Percentiles rank a stretch among this genome's conserved stretches.
Evolutionary conservation across 306 rosid genomes (phyloP).

Genomic region (Inga leiocalycina): DNA sequence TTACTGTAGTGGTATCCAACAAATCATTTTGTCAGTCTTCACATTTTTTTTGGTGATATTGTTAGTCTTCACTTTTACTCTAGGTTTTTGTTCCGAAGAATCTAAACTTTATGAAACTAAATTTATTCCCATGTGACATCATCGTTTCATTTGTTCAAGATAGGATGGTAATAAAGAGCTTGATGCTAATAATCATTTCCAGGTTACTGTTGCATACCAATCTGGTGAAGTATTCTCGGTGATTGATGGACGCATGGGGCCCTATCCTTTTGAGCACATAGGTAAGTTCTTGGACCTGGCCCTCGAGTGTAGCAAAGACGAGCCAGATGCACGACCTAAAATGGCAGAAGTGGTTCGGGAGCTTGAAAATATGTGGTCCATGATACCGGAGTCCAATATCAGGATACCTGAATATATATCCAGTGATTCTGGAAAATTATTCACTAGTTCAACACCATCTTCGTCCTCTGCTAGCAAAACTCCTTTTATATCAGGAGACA

Average conservation of each 20-base stretch:
- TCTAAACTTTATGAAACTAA: too few relatives aligned
- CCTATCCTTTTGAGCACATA: conserved; percentile 76
- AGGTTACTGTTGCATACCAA: conserved; percentile 70
- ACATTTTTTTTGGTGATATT: too few relatives aligned
- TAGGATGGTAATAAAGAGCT: neutral
- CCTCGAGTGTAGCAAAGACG: conserved; percentile 70
- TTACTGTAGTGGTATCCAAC: too few relatives aligned
- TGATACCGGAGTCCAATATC: conserved; percentile 67
- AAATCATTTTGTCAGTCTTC: too few relatives aligned
- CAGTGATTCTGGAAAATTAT: conserved; percentile 46
- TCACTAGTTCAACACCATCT: conserved; percentile 40
- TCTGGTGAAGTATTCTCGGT: conserved; percentile 72
- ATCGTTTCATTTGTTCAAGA: too few relatives aligned
- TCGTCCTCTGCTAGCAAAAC: conserved; percentile 62
- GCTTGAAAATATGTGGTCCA: conserved; percentile 71
- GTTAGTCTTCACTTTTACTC: too few relatives aligned
- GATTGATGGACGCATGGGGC: conserved; percentile 74
- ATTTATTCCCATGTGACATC: too few relatives aligned
- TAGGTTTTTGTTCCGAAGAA: too few relatives aligned
- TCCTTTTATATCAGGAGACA: conserved; percentile 62
- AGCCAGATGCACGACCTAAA: conserved; percentile 77
- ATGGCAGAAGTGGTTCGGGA: conserved; percentile 84
- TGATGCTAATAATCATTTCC: conserved; percentile 6
- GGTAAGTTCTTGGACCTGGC: conserved; percentile 72
- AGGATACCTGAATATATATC: conserved; percentile 26